These are phyloP conservation scores for Cerioporus squamosus DNA, from an alignment of 1,284 basidiomycete genomes.

Conservation along the genomic window DNA sequence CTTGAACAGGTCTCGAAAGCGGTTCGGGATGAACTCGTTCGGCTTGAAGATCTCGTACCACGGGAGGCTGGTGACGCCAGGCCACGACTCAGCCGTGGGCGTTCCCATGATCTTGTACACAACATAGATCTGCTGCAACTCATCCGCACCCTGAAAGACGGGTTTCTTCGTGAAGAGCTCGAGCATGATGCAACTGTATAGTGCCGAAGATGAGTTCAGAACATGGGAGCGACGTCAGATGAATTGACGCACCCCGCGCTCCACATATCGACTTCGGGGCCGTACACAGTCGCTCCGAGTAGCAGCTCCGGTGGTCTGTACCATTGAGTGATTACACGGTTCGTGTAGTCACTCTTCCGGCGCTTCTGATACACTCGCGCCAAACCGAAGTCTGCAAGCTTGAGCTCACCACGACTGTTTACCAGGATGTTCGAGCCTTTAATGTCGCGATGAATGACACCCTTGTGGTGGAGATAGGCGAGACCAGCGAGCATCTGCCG, in stretches of 20 bases:
- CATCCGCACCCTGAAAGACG: slow-evolving; percentile 95
- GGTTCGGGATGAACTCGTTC: slow-evolving; percentile 69
- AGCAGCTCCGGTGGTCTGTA: slow-evolving; percentile 96
- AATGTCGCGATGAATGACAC: slow-evolving; percentile 97
- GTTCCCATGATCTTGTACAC: slow-evolving; percentile 93
- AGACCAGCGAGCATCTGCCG: slow-evolving; percentile 94
- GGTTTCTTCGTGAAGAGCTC: slow-evolving; percentile 96
- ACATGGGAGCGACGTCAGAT: background rate
- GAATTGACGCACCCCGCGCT: slow-evolving; percentile 83
- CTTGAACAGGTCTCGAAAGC: slow-evolving; percentile 79
- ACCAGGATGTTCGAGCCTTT: slow-evolving; percentile 99
- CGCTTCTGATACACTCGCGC: slow-evolving; percentile 96
- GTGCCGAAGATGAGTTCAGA: background rate
- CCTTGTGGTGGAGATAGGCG: slow-evolving; percentile 92
- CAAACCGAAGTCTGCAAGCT: slow-evolving; percentile 98
- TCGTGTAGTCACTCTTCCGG: slow-evolving; percentile 92
- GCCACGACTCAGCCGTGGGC: slow-evolving; percentile 84
- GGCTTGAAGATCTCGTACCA: slow-evolving; percentile 99
- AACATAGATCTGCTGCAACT: slow-evolving; percentile 95
- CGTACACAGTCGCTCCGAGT: slow-evolving; percentile 96
- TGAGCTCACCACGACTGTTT: slow-evolving; percentile 91
- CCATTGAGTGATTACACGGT: slow-evolving; percentile 99
- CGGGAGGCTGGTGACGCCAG: slow-evolving; percentile 80
- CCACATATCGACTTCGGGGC: slow-evolving; percentile 99
- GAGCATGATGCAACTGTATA: slow-evolving; percentile 91